Evolutionary conservation across 768 basidiomycete genomes (phyloP).

Genomic region (Psilocybe azurescens): DNA sequence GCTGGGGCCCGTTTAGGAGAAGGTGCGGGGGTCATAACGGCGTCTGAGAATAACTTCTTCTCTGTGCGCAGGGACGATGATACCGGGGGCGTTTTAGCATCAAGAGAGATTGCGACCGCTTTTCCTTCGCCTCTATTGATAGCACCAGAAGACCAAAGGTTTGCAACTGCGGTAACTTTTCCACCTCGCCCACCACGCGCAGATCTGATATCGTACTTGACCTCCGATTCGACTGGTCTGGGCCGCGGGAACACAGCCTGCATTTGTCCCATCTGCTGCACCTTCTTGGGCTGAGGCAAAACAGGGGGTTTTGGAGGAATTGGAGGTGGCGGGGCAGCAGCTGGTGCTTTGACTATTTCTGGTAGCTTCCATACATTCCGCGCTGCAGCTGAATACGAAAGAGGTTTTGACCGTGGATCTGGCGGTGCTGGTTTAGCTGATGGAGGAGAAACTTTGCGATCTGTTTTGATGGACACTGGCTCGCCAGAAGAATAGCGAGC

Average conservation of each 20-base stretch:
- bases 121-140: conserved; percentile 20
- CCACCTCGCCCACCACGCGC: conserved; percentile 82
- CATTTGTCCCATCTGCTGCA: conserved; percentile 22
- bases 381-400: conserved; percentile 31
- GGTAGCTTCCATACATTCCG: conserved; percentile 25
- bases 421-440: conserved; percentile 20
- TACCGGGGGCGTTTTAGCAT: background rate
- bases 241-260: conserved; percentile 36
- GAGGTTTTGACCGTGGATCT: conserved; percentile 19
- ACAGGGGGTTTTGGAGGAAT: conserved; percentile 17
- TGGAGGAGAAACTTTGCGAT: conserved; percentile 43
- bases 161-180: conserved; percentile 71
- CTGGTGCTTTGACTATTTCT: conserved; percentile 10
- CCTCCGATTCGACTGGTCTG: conserved; percentile 50
- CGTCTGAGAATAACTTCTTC: conserved; percentile 29
- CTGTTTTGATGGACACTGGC: conserved; percentile 39
- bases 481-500: conserved; percentile 23
- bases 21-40: conserved; percentile 25
- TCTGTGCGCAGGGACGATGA: conserved; percentile 15
- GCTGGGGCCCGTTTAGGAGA: conserved; percentile 7
- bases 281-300: conserved; percentile 25
- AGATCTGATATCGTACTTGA: conserved; percentile 75
- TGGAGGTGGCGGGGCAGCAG: conserved; percentile 9
- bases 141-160: conserved; percentile 73
- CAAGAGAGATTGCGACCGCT: conserved; percentile 12